Base-by-base conservation (phyloP, 768 basidiomycete genomes). In the Naganishia vaughanmartiniae region DNA sequence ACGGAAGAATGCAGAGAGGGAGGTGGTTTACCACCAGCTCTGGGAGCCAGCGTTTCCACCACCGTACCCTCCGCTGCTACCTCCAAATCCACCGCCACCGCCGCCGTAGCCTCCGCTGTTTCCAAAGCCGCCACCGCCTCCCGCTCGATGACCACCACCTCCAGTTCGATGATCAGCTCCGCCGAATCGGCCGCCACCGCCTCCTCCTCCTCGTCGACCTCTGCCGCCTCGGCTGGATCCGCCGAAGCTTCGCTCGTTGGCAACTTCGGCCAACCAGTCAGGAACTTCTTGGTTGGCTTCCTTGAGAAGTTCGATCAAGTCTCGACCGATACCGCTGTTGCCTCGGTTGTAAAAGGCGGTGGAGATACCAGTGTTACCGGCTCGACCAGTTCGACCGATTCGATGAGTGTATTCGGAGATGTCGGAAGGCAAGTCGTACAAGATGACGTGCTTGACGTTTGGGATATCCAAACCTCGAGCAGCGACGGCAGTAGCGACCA, bases 341-440 rank as follows among this genome's bases (percentile, higher is more conserved):
- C 90, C 90, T 17, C 92, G 87, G 83, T 84, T 84, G 82, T 84
- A 83, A 86, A 99, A 98, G 6, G 95, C 93, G 17, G 96, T 99
- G 30, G 90, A 89, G 74, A 89, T 86, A 85, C 96, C 96, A 14
- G 90, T 92, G 85, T 99, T 99, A 60, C 96, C 96, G 11, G 96
- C 96, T 87, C 96, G 94, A 54, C 96, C 96, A 17, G 93, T 95
- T 85, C 93, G 90, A 85, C 93, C 93, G 76, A 94, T 95, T 78
- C 93, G 93, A 81, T 98, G 94, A 55, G 98, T 94, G 83, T 98
- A 99, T 82, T 99, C 96, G 78, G 98, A 96, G 73, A 99, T 94
- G 83, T 98, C 96, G 72, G 90, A 90, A 15, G 96, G 96, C 6
- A 99, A 85, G 81, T 98, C 96, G 82, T 97, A 98, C 82, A 97